These are phyloP conservation scores for Solanum peruvianum DNA, from an alignment of 257 asterid species.

Conservation along the genomic window DNA sequence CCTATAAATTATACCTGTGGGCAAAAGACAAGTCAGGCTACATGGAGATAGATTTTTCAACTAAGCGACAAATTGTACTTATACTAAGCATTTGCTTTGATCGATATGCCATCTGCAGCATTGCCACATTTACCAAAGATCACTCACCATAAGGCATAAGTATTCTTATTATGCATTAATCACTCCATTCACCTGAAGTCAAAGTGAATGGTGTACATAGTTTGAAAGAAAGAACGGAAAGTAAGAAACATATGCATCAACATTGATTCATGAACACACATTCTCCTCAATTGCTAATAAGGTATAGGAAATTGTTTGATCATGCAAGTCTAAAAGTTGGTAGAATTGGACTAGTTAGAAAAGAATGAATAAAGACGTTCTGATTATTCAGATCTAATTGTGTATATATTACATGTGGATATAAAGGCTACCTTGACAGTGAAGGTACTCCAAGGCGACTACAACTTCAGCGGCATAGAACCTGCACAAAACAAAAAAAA, in stretches of 20 bases:
- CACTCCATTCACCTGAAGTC: not conserved
- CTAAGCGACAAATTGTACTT: not conserved
- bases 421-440: conserved; percentile 69
- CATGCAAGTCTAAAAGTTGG: not conserved
- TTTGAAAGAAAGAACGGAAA: not conserved
- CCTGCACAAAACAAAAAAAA: conserved; percentile 21
- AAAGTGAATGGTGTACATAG: not conserved
- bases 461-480: conserved; percentile 91
- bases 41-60: conserved; percentile 2
- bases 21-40: not conserved
- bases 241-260: not conserved
- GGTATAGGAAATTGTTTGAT: not conserved
- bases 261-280: not conserved
- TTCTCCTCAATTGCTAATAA: not conserved
- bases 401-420: not conserved
- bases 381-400: not conserved
- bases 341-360: not conserved
- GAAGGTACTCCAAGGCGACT: conserved; percentile 95
- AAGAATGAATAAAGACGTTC: not conserved
- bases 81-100: not conserved
- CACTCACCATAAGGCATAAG: not conserved
- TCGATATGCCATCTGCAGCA: not conserved
- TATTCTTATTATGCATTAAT: not conserved
- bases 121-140: not conserved
- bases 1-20: conserved; percentile 90